Evolutionary conservation across 192 early-diverging fungal species (phyloP).

Genomic region (Coemansia guatemalensis): DNA sequence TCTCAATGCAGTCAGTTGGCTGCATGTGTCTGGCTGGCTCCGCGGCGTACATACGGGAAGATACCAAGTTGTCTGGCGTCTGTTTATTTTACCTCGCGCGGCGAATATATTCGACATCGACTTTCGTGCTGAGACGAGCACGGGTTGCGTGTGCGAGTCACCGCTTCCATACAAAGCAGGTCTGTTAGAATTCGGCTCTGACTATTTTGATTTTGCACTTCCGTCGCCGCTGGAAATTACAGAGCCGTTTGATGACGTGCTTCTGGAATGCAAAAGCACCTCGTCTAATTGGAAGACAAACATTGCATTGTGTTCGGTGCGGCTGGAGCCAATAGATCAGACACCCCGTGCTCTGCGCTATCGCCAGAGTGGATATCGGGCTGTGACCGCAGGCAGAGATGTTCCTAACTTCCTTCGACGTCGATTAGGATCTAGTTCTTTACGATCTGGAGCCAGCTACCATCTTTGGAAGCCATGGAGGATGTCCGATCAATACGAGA

Average conservation of each 20-base stretch:
- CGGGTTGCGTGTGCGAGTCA: constrained; percentile 6
- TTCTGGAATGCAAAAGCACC: constrained; percentile 33
- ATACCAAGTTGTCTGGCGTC: constrained; percentile 43
- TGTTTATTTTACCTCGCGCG: constrained; percentile 33
- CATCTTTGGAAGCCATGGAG: constrained; percentile 45
- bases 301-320: constrained; percentile 36
- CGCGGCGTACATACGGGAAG: constrained; percentile 38
- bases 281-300: constrained; percentile 37
- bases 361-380: constrained; percentile 1
- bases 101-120: constrained; percentile 32
- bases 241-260: constrained; percentile 35
- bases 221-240: constrained; percentile 21
- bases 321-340: constrained; percentile 28
- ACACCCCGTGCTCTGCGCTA: constrained; percentile 2
- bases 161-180: constrained; percentile 25
- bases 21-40: constrained; percentile 32
- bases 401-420: neutral
- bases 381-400: neutral
- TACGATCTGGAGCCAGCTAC: constrained; percentile 21
- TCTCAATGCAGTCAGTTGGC: constrained; percentile 39
- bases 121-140: constrained; percentile 24
- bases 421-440: constrained; percentile 7
- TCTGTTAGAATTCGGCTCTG: constrained; percentile 46
- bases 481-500: constrained; percentile 20
- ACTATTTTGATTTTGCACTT: constrained; percentile 52